Evolutionary conservation across 768 basidiomycete genomes (phyloP), one percentile per base, ranked within the genome.

Genomic region (Xerocomus brunneocitrinus): DNA sequence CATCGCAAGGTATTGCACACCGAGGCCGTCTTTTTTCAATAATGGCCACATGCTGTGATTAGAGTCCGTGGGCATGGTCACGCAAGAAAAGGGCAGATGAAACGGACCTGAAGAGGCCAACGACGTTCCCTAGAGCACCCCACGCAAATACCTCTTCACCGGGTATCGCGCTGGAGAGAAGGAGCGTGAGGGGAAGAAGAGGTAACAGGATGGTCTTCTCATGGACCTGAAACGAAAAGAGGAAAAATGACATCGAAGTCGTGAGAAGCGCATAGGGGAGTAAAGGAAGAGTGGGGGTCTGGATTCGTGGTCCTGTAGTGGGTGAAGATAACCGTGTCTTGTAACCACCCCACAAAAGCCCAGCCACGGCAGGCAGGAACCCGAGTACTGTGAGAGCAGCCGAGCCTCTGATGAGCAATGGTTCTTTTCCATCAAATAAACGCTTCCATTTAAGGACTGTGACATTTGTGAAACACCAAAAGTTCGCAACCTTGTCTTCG

Each of bases 201-300:
- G 94, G 92, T 1, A 98, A 65, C 16, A 97, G 66, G 38, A 98
- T 89, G 3, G 87, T 86, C 75, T 97, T 98, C 69, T 98, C 95
- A 68, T 97, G 95, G 36, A 95, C 94, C 63, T 97, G 94, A 70
- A 95, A 95, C 6, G 93, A 94, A 74, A 95, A 95, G 31, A 98
- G 75, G 74, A 95, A 98, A 78, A 98, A 97, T 8, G 93, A 88
- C 76, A 98, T 80, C 0, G 90, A 88, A 1, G 83, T 85, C 7
- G 82, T 84, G 55, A 93, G 79, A 27, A 97, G 76, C 3, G 89
- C 84, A 58, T 90, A 88, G 0, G 88, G 89, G 4, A 98, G 76
- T 2, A 98, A 74, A 0, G 82, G 77, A 24, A 88, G 70, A 27
- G 87, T 77, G 5, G 81, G 80, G 0, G 81, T 73, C 8, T 76